Base-by-base conservation (phyloP, 2,329 filamentous ascomycete genomes). In the Aspergillus eucalypticola region DNA sequence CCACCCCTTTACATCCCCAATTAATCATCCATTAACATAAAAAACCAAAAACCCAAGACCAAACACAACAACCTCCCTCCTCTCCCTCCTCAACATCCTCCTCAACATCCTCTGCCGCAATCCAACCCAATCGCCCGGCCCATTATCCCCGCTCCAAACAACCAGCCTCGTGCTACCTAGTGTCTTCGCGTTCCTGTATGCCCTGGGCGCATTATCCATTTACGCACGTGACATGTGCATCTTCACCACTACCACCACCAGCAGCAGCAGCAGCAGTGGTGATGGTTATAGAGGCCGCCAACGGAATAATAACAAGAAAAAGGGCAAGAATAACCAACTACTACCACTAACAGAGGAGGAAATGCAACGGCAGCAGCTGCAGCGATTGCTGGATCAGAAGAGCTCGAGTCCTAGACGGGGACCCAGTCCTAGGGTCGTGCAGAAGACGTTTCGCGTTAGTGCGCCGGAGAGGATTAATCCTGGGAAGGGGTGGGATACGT, bases 341-440 rank as follows among this genome's bases (percentile, higher is more conserved):
- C 58, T 75, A 44, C 11, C 70, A 5, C 59, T 75, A 42, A 75
- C 69, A 3, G 73, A 74, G 21, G 76, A 78, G 54, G 75, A 79
- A 54, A 71, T 75, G 67, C 74, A 78, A 56, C 74, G 77, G 35
- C 73, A 72, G 38, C 74, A 79, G 54, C 64, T 78, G 25, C 71
- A 73, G 35, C 69, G 75, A 11, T 65, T 79, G 17, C 60, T 78
- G 21, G 69, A 71, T 29, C 67, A 71, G 53, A 71, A 71, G 53
- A 71, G 5, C 11, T 13, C 32, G 11, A 71, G 6, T 64, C 67
- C 6, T 64, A 69, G 58, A 35, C 32, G 32, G 2, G 55, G 55
- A 10, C 21, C 50, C 23, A 64, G 60, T 44, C 52, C 65, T 4
- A 67, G 58, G 54, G 59, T 66, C 4, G 55, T 63, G 8, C 67